A percentile compares a stretch with the other conserved stretches of the same genome.
Evolutionary conservation across 352 stramenopile genomes (phyloP).

Genomic region (Lagenidium sp.): DNA sequence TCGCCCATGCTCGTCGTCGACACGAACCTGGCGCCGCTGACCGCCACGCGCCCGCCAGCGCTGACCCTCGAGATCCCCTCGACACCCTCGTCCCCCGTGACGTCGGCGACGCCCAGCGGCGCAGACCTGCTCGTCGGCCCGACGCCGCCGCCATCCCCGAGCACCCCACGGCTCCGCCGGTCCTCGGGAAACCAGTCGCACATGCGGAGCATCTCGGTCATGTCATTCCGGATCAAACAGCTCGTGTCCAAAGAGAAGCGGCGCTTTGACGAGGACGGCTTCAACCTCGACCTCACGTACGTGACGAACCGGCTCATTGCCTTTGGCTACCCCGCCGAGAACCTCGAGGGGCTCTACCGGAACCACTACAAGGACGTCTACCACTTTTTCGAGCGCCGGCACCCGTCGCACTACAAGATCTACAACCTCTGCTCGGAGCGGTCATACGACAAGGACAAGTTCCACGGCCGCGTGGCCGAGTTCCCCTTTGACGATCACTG

Average conservation of each 20-base stretch:
- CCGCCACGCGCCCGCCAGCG: no score
- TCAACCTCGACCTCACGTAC: conserved; percentile 91
- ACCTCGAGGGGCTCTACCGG: conserved; percentile 82
- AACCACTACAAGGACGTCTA: conserved; percentile 89
- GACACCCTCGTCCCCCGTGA: background rate
- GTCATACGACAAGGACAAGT: conserved; percentile 71
- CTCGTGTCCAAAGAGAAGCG: conserved; percentile 89
- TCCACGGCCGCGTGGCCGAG: conserved; percentile 58
- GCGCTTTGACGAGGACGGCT: conserved; percentile 79
- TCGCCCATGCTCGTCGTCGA: conserved; percentile 7
- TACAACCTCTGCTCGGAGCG: conserved; percentile 90
- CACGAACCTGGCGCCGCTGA: no score
- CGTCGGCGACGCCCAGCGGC: no score
- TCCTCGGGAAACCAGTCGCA: conserved; percentile 14
- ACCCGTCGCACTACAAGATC: conserved; percentile 74
- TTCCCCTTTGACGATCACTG: conserved; percentile 88
- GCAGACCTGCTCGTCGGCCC: background rate
- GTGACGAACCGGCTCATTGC: conserved; percentile 82
- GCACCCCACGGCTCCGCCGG: background rate
- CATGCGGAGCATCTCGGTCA: conserved; percentile 27
- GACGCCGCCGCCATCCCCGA: background rate
- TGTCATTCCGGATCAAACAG: conserved; percentile 63
- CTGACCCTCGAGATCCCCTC: no score
- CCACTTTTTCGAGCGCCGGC: conserved; percentile 83
- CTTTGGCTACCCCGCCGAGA: conserved; percentile 84